Evolutionary conservation across 1,284 basidiomycete species (phyloP), one percentile per base, ranked within the genome.

Genomic region (Puccinia triticina): DNA sequence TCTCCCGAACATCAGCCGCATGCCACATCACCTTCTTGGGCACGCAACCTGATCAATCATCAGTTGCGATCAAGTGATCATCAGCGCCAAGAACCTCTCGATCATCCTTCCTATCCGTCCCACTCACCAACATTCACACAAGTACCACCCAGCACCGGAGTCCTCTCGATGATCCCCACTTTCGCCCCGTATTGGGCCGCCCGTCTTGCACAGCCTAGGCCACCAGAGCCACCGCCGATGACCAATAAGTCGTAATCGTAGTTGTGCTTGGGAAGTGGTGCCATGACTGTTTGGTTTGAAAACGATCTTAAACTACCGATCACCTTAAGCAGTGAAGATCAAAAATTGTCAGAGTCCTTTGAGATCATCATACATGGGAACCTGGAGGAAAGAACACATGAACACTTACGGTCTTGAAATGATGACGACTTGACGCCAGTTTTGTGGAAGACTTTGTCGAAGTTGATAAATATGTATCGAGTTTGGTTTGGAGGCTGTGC

Each of bases 131-230:
- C 90, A 84, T 91, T 98, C 84, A 99, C 96, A 86, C 97, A 99
- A 53, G 97, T 99, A 66, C 97, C 97, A 57, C 97, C 97, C 7
- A 96, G 90, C 57, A 90, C 88, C 29, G 91, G 90, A 11, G 91
- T 91, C 73, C 90, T 90, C 87, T 99, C 96, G 48, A 98, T 91
- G 34, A 98, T 89, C 16, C 94, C 95, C 73, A 95, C 94, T 88
- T 96, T 98, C 86, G 93, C 94, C 77, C 96, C 96, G 87, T 98
- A 96, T 32, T 90, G 90, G n/a, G 93, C 93, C 18, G 96, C 96
- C 82, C 97, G 29, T 74, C 79, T 59, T 46, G 79, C 79, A 66
- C 79, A 81, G 16, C 91, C 94, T 73, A 92, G 91, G 81, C 94
- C 93, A 77, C 93, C 93, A 83, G 92, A 93, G 32, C 93, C 93